Conservation (phyloP, 495 filamentous ascomycete genomes). For the Parachaetomium inaequale region DNA sequence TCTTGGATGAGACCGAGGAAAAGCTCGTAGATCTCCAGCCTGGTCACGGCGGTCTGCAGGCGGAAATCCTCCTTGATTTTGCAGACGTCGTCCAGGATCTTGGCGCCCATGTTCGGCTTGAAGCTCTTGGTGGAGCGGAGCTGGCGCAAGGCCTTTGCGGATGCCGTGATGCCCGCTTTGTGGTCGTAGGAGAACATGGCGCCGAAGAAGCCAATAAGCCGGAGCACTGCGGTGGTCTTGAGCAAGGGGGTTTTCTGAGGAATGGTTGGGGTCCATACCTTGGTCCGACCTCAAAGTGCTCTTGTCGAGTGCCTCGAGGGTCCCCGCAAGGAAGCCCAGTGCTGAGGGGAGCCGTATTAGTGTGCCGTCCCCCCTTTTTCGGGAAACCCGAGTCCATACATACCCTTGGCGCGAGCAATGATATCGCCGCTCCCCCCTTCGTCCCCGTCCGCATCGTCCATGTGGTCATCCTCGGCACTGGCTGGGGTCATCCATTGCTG, state of each 20-base stretch:
- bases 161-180: conserved; percentile 48
- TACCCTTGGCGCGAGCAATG: conserved; percentile 41
- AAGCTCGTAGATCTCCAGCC: conserved; percentile 48
- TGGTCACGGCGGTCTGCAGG: conserved; percentile 40
- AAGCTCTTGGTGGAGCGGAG: conserved; percentile 45
- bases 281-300: conserved; percentile 40
- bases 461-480: conserved; percentile 22
- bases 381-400: background rate
- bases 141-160: conserved; percentile 43
- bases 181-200: conserved; percentile 50
- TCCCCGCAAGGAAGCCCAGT: conserved; percentile 45
- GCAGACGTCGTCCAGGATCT: conserved; percentile 42
- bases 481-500: conserved; percentile 46
- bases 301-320: conserved; percentile 41
- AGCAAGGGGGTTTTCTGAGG: background rate
- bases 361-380: background rate
- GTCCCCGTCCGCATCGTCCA: conserved; percentile 35
- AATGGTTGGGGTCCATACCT: conserved; percentile 9
- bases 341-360: conserved; percentile 26
- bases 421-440: conserved; percentile 39
- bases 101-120: conserved; percentile 39
- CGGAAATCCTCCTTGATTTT: conserved; percentile 49
- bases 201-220: conserved; percentile 47
- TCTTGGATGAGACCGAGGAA: conserved; percentile 39
- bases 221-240: conserved; percentile 24